These are phyloP conservation scores for Saksenaea vasiformis DNA, from an alignment of 371 early-diverging fungal species.

Conservation along the genomic window DNA sequence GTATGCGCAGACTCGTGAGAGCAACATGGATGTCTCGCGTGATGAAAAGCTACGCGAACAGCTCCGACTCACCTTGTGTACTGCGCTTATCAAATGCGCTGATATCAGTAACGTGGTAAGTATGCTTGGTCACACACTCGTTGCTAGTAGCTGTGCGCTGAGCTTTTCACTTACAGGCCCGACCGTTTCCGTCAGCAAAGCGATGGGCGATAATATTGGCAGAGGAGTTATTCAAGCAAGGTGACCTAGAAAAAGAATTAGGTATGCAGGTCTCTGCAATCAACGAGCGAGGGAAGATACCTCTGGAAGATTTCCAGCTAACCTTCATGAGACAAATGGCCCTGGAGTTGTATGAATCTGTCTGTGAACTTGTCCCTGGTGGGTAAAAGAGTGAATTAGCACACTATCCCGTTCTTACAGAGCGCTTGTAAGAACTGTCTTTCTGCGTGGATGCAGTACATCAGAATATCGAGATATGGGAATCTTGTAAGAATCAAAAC, in stretches of 20 bases:
- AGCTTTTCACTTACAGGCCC: constrained; percentile 36
- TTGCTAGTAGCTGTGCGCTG: background rate
- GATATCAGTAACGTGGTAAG: constrained; percentile 75
- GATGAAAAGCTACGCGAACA: constrained; percentile 22
- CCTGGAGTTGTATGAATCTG: constrained; percentile 61
- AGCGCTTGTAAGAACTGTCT: background rate
- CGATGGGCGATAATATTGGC: constrained; percentile 56
- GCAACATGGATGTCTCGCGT: background rate
- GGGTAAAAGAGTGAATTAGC: constrained; percentile 8
- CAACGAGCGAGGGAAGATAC: constrained; percentile 50
- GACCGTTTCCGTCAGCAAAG: constrained; percentile 55
- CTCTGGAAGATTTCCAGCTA: constrained; percentile 64
- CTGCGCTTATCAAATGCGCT: constrained; percentile 78
- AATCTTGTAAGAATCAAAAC: background rate
- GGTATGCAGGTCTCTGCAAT: constrained; percentile 54
- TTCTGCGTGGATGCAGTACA: background rate
- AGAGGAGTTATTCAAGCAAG: constrained; percentile 62
- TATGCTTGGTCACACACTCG: constrained; percentile 1
- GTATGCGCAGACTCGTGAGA: constrained; percentile 35
- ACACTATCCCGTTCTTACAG: constrained; percentile 68
- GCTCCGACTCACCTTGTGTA: constrained; percentile 57
- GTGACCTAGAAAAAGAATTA: constrained; percentile 59
- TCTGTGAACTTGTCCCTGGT: constrained; percentile 28
- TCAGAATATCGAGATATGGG: constrained; percentile 4
- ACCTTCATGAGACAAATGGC: constrained; percentile 68